Percentiles rank a stretch among this genome's conserved stretches.
These are phyloP conservation scores for Striga hermonthica DNA, from an alignment of 305 asterid genomes.

Conservation along the genomic window DNA sequence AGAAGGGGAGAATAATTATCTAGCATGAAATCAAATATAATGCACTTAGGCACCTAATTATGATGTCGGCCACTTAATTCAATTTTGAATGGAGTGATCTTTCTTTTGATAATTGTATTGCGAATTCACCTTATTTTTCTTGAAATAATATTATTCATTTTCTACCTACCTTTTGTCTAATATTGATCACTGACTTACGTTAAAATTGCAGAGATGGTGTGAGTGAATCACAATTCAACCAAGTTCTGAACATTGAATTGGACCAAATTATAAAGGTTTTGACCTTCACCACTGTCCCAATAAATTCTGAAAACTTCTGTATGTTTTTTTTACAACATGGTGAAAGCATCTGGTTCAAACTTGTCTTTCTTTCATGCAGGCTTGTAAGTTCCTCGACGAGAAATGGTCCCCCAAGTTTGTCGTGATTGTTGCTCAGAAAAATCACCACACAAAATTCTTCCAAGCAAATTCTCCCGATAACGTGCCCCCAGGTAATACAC, in stretches of 20 bases:
- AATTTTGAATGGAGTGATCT: background rate
- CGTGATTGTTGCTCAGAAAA: slow-evolving; percentile 85
- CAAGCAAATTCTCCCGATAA: slow-evolving; percentile 78
- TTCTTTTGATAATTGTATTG: background rate
- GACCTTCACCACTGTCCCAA: slow-evolving; percentile 15
- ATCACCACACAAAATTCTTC: slow-evolving; percentile 87
- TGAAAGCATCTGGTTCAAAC: slow-evolving; percentile 12
- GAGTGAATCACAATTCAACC: slow-evolving; percentile 90
- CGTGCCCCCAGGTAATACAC: slow-evolving; percentile 72
- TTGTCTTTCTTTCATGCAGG: slow-evolving; percentile 38
- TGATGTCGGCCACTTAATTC: too few species aligned
- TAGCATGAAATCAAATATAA: too few species aligned
- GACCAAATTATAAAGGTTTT: slow-evolving; percentile 77
- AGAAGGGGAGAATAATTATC: too few species aligned
- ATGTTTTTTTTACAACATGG: background rate
- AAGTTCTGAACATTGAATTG: slow-evolving; percentile 80
- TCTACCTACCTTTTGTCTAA: too few species aligned
- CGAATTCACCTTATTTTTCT: background rate
- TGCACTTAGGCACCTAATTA: too few species aligned
- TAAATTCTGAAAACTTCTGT: background rate
- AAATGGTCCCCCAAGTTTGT: slow-evolving; percentile 82
- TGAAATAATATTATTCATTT: background rate
- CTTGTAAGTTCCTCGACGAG: slow-evolving; percentile 81
- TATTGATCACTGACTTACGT: background rate
- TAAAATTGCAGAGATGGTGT: slow-evolving; percentile 75